A percentile compares a stretch with the other conserved stretches of the same genome.
phyloP scores from a whole-genome alignment of 2,329 filamentous ascomycete genomes.

The Cryphonectria carpinicola region DNA sequence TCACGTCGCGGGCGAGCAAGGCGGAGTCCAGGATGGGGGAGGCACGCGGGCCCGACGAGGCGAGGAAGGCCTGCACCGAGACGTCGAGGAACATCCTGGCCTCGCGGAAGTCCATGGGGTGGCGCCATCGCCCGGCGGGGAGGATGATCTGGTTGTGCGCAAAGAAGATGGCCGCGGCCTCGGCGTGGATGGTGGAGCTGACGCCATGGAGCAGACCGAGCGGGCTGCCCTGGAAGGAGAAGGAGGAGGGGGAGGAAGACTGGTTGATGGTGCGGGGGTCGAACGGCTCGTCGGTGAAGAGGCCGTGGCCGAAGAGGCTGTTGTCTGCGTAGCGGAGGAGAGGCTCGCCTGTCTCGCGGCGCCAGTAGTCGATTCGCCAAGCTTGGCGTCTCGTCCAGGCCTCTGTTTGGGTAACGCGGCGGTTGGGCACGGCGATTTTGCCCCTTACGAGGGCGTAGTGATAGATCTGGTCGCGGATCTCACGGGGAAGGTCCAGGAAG shows the following conservation, averaged over 20 bases:
- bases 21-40: neutral
- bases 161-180: constrained; percentile 16
- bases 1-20: constrained; percentile 19
- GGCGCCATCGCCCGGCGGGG: neutral
- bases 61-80: too few relatives aligned
- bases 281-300: neutral
- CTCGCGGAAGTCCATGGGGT: neutral
- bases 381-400: too few relatives aligned
- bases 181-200: constrained; percentile 8
- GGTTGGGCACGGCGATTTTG: constrained; percentile 13
- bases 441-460: constrained; percentile 3
- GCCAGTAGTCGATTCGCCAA: neutral
- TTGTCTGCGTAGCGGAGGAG: constrained; percentile 6
- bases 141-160: constrained; percentile 19
- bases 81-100: neutral
- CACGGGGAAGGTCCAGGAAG: constrained; percentile 19
- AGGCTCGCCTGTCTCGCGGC: neutral
- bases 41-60: too few relatives aligned
- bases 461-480: constrained; percentile 22
- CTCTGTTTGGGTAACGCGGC: neutral
- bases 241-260: neutral
- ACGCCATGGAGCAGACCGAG: constrained; percentile 22
- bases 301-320: neutral
- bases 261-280: neutral
- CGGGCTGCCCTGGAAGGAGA: neutral